phyloP scores from a whole-genome alignment of 2,329 filamentous ascomycete species.

The Epichloe bromicola region DNA sequence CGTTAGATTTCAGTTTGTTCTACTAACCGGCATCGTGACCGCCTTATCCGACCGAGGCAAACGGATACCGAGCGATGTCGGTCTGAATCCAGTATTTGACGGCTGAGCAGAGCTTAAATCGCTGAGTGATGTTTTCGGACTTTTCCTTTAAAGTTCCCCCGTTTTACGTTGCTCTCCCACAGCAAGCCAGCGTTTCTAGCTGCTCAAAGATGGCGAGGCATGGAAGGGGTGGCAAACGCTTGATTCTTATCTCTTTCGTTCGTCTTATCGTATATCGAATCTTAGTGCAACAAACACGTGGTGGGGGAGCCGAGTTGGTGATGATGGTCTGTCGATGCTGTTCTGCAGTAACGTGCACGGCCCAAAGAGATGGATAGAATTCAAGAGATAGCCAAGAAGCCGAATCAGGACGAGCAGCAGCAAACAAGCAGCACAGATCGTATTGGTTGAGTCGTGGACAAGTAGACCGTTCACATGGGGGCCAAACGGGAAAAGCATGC shows the following conservation, averaged over 20 bases:
- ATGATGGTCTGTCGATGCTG: not conserved
- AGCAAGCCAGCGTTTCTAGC: constrained; percentile 3
- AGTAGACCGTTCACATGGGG: not conserved
- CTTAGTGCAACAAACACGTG: not conserved
- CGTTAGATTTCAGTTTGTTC: not conserved
- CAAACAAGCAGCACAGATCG: not conserved
- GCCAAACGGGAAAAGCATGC: not conserved
- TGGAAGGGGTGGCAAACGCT: not conserved
- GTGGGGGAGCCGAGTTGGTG: not conserved
- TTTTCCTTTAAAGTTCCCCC: not conserved
- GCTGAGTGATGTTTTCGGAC: not conserved
- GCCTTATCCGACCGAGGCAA: not conserved
- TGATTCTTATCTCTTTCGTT: not conserved
- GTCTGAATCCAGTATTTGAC: not conserved
- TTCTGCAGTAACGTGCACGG: not conserved
- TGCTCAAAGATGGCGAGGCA: not conserved
- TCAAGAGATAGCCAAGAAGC: not conserved
- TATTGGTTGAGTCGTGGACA: not conserved
- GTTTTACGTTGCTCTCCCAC: not conserved
- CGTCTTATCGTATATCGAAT: not conserved
- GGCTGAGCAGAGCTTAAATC: not conserved
- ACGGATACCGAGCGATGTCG: not conserved
- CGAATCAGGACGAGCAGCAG: not conserved
- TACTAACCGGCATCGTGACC: constrained; percentile 20
- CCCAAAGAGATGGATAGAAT: not conserved